phyloP scores from a whole-genome alignment of 768 basidiomycete species.

The Mycena polygramma region DNA sequence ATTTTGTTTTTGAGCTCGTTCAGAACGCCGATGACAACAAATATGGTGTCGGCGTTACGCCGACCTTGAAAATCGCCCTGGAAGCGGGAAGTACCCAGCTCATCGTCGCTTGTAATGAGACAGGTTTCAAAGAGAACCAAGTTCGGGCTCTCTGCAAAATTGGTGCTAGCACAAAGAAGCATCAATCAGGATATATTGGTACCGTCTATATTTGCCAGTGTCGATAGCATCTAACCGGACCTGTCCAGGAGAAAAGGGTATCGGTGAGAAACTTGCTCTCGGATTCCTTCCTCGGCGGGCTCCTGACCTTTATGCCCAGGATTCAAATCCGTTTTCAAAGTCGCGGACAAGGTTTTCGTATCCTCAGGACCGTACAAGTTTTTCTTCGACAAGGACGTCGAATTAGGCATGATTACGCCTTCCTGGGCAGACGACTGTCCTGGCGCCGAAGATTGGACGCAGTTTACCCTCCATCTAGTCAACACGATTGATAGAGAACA shows the following conservation, averaged over 20 bases:
- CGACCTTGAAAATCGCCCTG: neutral
- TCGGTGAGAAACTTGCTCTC: neutral
- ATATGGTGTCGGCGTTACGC: neutral
- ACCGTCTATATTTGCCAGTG: no score
- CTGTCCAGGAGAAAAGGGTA: slow-evolving; percentile 12
- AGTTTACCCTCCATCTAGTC: slow-evolving; percentile 12
- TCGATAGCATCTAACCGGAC: neutral
- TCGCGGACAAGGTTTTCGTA: slow-evolving; percentile 18
- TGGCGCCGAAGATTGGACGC: slow-evolving; percentile 5
- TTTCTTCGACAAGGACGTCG: slow-evolving; percentile 11
- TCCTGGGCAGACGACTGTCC: slow-evolving; percentile 3
- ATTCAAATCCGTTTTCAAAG: slow-evolving; percentile 22
- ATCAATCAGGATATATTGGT: slow-evolving; percentile 19
- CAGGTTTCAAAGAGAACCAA: slow-evolving; percentile 3
- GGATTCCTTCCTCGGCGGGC: neutral
- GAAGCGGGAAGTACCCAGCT: neutral
- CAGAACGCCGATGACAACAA: slow-evolving; percentile 21
- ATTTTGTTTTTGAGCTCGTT: slow-evolving; percentile 17
- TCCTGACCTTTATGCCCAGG: neutral
- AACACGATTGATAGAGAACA: neutral
- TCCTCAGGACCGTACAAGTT: slow-evolving; percentile 9
- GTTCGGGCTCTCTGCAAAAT: slow-evolving; percentile 20
- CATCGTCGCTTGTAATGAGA: slow-evolving; percentile 14
- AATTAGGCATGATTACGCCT: slow-evolving; percentile 16
- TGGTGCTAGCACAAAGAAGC: slow-evolving; percentile 16